These are phyloP conservation scores for Pleurostoma richardsiae DNA, from an alignment of 2,329 filamentous ascomycete genomes.

Conservation along the genomic window DNA sequence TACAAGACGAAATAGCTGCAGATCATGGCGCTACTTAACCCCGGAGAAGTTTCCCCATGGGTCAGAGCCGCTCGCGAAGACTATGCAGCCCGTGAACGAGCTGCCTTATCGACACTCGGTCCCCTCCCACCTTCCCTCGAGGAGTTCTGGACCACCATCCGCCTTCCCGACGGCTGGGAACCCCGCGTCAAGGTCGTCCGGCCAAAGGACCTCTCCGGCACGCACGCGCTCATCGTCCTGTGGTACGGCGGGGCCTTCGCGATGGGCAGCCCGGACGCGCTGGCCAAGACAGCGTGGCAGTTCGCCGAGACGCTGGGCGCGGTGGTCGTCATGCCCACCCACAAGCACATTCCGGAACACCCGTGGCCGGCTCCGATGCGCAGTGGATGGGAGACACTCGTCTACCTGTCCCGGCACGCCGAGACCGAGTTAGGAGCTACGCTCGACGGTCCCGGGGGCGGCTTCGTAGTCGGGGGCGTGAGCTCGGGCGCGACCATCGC, in stretches of 20 bases:
- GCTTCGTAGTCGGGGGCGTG: conserved; percentile 8
- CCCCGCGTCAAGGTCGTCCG: too few relatives aligned
- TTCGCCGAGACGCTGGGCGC: conserved; percentile 5
- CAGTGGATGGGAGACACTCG: conserved; percentile 5
- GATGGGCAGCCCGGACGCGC: conserved; percentile 1
- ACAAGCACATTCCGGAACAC: conserved; percentile 6
- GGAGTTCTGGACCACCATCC: too few relatives aligned
- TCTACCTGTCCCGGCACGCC: conserved; percentile 1
- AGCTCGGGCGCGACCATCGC: conserved; percentile 14
- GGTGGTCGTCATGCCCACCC: conserved; percentile 4
- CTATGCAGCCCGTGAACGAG: too few relatives aligned
- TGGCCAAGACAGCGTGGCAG: conserved; percentile 2
- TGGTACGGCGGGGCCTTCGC: conserved; percentile 1
- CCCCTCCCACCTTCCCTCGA: too few relatives aligned
- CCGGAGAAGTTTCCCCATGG: too few relatives aligned
- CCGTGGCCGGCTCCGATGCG: conserved; percentile 6
- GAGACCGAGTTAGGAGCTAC: too few relatives aligned
- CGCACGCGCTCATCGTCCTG: conserved; percentile 1
- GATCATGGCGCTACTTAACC: too few relatives aligned
- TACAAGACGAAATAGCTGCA: too few relatives aligned
- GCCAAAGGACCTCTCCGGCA: too few relatives aligned
- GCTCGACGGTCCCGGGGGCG: conserved; percentile 1
- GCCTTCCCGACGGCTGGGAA: too few relatives aligned
- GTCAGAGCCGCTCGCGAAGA: too few relatives aligned
- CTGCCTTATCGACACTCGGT: too few relatives aligned